Conservation (phyloP, 345 rosid genomes). For the Gossypium stocksii region DNA sequence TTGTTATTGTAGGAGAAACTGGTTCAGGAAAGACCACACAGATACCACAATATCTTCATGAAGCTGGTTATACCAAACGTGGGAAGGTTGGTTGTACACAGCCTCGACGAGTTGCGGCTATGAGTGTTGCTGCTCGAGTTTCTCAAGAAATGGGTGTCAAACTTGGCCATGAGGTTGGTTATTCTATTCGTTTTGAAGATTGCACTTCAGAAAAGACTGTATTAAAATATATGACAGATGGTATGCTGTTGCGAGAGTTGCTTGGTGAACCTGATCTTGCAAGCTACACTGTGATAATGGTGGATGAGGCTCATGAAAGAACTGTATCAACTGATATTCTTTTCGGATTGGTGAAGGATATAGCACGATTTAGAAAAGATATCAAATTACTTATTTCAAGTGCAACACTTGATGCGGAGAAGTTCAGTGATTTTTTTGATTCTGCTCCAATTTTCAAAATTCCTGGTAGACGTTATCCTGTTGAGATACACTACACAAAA, state of each 20-base stretch:
- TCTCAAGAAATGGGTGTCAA: constrained; percentile 98
- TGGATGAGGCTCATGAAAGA: constrained; percentile 99
- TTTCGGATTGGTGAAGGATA: constrained; percentile 94
- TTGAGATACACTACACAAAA: constrained; percentile 83
- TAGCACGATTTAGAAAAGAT: constrained; percentile 79
- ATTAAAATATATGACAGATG: constrained; percentile 95
- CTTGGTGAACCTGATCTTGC: constrained; percentile 92
- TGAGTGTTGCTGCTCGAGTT: constrained; percentile 99
- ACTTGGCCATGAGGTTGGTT: constrained; percentile 99
- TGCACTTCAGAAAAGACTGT: constrained; percentile 94
- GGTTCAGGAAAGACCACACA: constrained; percentile 99
- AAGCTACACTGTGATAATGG: constrained; percentile 88
- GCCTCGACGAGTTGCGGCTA: constrained; percentile 96
- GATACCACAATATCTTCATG: constrained; percentile 93
- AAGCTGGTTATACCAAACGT: constrained; percentile 88
- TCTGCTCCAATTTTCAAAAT: constrained; percentile 90
- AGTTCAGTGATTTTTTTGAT: constrained; percentile 94
- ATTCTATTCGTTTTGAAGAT: constrained; percentile 97
- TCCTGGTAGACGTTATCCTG: constrained; percentile 97
- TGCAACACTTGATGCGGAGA: constrained; percentile 97
- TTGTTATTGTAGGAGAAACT: constrained; percentile 96
- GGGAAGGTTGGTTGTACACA: constrained; percentile 98
- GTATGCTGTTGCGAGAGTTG: constrained; percentile 91
- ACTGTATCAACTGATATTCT: constrained; percentile 94
- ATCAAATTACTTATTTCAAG: constrained; percentile 88